A percentile compares a stretch with the other conserved stretches of the same genome.
Conservation (phyloP, 345 rosid genomes). For the Orychophragmus violaceus region DNA sequence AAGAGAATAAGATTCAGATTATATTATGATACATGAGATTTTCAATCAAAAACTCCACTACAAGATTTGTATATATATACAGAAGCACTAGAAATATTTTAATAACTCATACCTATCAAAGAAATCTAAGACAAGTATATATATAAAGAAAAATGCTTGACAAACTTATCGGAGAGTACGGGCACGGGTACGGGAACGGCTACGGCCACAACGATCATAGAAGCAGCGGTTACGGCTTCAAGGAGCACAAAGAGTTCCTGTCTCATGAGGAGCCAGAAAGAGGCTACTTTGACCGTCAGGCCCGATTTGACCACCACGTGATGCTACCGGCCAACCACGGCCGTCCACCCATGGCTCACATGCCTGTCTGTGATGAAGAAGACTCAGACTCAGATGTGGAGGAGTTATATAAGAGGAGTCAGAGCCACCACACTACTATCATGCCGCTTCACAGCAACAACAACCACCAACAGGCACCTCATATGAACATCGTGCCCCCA, state of each 20-base stretch:
- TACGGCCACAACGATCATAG: background rate
- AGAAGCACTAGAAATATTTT: background rate
- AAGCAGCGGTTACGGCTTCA: background rate
- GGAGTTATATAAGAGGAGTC: background rate
- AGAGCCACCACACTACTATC: background rate
- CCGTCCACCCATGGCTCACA: constrained; percentile 23
- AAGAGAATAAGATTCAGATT: constrained; percentile 24
- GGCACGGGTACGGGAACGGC: background rate
- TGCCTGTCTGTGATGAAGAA: constrained; percentile 19
- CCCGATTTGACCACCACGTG: constrained; percentile 2
- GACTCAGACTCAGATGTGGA: constrained; percentile 12
- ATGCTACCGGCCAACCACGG: constrained; percentile 23
- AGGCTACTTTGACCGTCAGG: constrained; percentile 14
- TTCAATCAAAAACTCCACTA: background rate
- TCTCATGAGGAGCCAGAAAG: constrained; percentile 5
- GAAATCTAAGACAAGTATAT: background rate
- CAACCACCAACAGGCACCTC: constrained; percentile 18
- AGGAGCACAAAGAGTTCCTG: constrained; percentile 15
- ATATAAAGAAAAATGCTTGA: constrained; percentile 22
- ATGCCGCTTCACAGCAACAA: background rate
- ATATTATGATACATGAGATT: background rate
- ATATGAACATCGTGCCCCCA: constrained; percentile 3
- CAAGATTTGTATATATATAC: constrained; percentile 2
- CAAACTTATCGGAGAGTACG: background rate
- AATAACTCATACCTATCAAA: constrained; percentile 3